A percentile compares a stretch with the other conserved stretches of the same genome.
Evolutionary conservation across 495 filamentous ascomycete genomes (phyloP).

Genomic region (Neurospora tetrasperma): DNA sequence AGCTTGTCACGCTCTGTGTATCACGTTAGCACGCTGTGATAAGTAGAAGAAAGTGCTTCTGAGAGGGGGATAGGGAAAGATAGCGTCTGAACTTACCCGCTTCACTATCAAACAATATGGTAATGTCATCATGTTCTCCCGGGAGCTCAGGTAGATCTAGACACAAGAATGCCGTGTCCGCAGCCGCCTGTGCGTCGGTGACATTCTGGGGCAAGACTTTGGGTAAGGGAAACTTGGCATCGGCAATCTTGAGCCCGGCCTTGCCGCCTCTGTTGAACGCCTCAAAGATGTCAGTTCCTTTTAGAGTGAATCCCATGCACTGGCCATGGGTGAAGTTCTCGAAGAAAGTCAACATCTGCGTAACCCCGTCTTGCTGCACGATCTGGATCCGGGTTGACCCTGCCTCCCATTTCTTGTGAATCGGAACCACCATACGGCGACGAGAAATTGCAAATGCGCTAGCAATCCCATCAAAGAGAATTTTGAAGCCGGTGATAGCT

Average conservation of each 20-base stretch:
- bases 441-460: slow-evolving; percentile 69
- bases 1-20: slow-evolving; percentile 35
- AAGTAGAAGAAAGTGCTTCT: neutral
- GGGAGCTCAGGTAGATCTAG: slow-evolving; percentile 81
- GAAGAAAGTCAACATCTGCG: slow-evolving; percentile 75
- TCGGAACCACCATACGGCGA: slow-evolving; percentile 78
- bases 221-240: slow-evolving; percentile 83
- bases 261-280: slow-evolving; percentile 55
- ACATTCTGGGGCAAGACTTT: slow-evolving; percentile 42
- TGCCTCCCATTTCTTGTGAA: slow-evolving; percentile 85
- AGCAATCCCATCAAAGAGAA: slow-evolving; percentile 65
- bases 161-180: slow-evolving; percentile 58
- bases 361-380: slow-evolving; percentile 57
- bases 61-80: neutral
- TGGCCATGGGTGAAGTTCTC: slow-evolving; percentile 70
- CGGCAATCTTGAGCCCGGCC: slow-evolving; percentile 60
- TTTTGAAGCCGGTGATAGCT: slow-evolving; percentile 65
- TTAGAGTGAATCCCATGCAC: slow-evolving; percentile 79
- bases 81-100: slow-evolving; percentile 47
- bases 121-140: slow-evolving; percentile 82
- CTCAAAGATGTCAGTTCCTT: slow-evolving; percentile 72
- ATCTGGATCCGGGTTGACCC: slow-evolving; percentile 65
- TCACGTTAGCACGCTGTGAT: slow-evolving; percentile 14
- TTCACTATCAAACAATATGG: slow-evolving; percentile 69
- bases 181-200: slow-evolving; percentile 18